Evolutionary conservation across 257 asterid species (phyloP), one percentile per base, ranked within the genome.

Genomic region (Petunia axillaris): DNA sequence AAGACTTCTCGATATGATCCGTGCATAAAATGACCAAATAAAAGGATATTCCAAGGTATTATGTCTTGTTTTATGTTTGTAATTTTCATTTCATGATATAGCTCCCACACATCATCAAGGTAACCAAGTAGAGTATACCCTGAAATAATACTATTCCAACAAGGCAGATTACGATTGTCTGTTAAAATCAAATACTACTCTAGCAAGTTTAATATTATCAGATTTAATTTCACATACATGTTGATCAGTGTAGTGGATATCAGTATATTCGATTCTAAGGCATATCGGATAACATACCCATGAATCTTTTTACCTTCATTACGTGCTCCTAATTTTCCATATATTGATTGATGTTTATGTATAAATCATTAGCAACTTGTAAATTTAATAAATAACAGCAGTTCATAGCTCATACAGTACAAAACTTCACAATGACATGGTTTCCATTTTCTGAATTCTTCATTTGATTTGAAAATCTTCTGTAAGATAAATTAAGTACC

Each of bases 31-130:
- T 91, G 83, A 6, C 93, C 93, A 1, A 91, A 87, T 71, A 89
- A 79, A 83, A 91, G 88, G 85, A 90, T 74, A 81, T 87, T 89
- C 93, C 96, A 91, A 40, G 96, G 87, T 82, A 88, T 83, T 54
- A 83, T 83, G 80, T 91, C 96, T 2, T 93, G 90, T 68, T 82
- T 76, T 79, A 88, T 41, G 63, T 85, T 80, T 43, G 79, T 77
- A 84, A 53, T 66, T 75, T 70, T 86, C 90, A 91, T 83, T 81
- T 85, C 87, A 65, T 79, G 68, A 84, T 88, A 82, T 48, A 91
- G 82, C 64, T 79, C 70, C 90, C 84, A 82, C 1, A 92, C 90
- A 71, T 87, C 83, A 63, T 84, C 67, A 41, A 87, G 68, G 80
- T 74, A 73, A 50, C 92, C 92, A 78, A 64, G 70, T 38, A 87